These are phyloP conservation scores for Aureobasidium subglaciale DNA, from an alignment of 2,329 filamentous ascomycete species.

Conservation along the genomic window DNA sequence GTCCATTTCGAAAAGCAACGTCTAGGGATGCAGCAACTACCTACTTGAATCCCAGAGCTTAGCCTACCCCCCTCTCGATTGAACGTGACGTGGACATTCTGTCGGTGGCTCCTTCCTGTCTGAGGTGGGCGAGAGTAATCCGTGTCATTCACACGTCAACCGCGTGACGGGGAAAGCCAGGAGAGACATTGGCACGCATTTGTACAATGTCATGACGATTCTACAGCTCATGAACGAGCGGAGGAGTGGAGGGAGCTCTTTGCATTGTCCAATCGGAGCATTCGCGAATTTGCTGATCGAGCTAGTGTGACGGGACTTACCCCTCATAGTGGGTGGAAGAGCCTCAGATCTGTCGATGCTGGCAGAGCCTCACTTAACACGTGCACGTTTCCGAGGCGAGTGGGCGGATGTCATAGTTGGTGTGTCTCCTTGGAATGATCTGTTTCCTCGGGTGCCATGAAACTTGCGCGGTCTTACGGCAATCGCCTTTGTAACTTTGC, in stretches of 20 bases:
- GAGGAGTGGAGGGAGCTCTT: neutral
- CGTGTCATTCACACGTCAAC: constrained; percentile 5
- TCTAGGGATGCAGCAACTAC: neutral
- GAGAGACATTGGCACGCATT: constrained; percentile 1
- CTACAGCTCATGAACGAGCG: constrained; percentile 3
- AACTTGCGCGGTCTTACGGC: neutral
- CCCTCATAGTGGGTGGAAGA: neutral
- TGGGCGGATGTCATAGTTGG: neutral
- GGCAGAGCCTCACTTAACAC: neutral
- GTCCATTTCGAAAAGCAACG: constrained; percentile 14
- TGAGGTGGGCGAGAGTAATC: neutral
- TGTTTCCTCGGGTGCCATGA: neutral
- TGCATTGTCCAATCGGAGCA: constrained; percentile 1
- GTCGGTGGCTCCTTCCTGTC: neutral
- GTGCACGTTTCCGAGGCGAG: neutral
- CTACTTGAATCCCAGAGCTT: constrained; percentile 1
- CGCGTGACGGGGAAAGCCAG: neutral
- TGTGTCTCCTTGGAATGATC: neutral
- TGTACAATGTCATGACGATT: constrained; percentile 2
- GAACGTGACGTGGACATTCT: constrained; percentile 4
- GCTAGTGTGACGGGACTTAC: neutral
- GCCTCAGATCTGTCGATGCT: constrained; percentile 7
- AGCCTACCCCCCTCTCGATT: neutral
- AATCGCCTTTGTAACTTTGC: neutral
- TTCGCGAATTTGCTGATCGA: neutral